Conservation (phyloP, 73 alveolate genomes). For the Paramecium sonneborni region DNA sequence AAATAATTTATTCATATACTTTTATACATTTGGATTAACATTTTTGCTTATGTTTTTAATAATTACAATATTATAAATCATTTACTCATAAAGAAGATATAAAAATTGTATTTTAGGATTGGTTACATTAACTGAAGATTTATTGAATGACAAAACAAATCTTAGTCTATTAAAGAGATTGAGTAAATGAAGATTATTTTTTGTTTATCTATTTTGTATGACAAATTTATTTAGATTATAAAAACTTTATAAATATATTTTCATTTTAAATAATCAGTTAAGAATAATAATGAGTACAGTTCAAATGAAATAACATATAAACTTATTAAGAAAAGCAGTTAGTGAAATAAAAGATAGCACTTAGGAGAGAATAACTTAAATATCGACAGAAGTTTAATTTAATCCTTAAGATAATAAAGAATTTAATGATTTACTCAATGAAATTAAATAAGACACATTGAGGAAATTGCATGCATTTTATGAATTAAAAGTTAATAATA, state of each 20-base stretch:
- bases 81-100: not conserved
- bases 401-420: constrained; percentile 35
- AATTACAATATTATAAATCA: not conserved
- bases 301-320: not conserved
- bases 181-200: not conserved
- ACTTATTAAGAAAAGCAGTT: not conserved
- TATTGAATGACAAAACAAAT: not conserved
- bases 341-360: constrained; percentile 17
- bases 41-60: not conserved
- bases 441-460: constrained; percentile 8
- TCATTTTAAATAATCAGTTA: constrained; percentile 14
- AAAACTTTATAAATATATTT: not conserved
- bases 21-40: not conserved
- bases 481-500: not conserved
- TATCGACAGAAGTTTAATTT: not conserved
- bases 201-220: not conserved
- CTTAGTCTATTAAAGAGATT: not conserved
- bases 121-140: not conserved
- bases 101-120: not conserved
- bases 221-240: not conserved
- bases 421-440: constrained; percentile 37
- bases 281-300: constrained; percentile 13
- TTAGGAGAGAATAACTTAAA: constrained; percentile 2
- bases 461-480: not conserved
- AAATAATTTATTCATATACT: not conserved